A percentile compares a stretch with the other conserved stretches of the same genome.
Evolutionary conservation across 805 yeast species (phyloP).

Genomic region (Diddensiella santjacobensis): DNA sequence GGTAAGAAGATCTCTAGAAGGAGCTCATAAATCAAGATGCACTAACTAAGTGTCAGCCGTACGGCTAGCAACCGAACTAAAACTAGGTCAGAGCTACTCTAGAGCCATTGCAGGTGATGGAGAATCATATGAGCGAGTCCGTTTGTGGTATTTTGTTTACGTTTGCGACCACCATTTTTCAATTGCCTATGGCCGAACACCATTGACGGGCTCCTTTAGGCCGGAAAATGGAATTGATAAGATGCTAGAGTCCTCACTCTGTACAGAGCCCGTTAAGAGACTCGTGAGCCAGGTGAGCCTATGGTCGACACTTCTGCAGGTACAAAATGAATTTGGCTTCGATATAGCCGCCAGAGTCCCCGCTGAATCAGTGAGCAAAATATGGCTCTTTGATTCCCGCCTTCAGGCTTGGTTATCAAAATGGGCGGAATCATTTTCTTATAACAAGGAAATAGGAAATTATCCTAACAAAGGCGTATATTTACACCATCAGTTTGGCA

Average conservation of each 20-base stretch:
- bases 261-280: slow-evolving; percentile 3
- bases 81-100: slow-evolving; percentile 1
- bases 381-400: background rate
- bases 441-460: slow-evolving; percentile 2
- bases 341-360: background rate
- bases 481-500: slow-evolving; percentile 10
- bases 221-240: slow-evolving; percentile 2
- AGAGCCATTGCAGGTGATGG: background rate
- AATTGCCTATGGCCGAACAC: slow-evolving; percentile 10
- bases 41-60: slow-evolving; percentile 9
- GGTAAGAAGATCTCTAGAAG: background rate
- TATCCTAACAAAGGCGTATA: slow-evolving; percentile 9
- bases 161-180: slow-evolving; percentile 13
- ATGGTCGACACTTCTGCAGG: slow-evolving; percentile 7
- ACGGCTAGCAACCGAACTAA: slow-evolving; percentile 8
- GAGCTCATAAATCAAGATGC: too few relatives aligned
- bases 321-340: slow-evolving; percentile 7
- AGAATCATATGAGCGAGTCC: slow-evolving; percentile 8
- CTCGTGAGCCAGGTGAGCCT: slow-evolving; percentile 8
- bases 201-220: slow-evolving; percentile 4
- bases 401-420: slow-evolving; percentile 1
- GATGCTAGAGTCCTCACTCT: background rate
- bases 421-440: slow-evolving; percentile 1
- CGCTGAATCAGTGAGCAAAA: background rate
- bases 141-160: slow-evolving; percentile 10